Conservation (phyloP, 1,284 basidiomycete genomes). For the Porodaedalea pini region DNA sequence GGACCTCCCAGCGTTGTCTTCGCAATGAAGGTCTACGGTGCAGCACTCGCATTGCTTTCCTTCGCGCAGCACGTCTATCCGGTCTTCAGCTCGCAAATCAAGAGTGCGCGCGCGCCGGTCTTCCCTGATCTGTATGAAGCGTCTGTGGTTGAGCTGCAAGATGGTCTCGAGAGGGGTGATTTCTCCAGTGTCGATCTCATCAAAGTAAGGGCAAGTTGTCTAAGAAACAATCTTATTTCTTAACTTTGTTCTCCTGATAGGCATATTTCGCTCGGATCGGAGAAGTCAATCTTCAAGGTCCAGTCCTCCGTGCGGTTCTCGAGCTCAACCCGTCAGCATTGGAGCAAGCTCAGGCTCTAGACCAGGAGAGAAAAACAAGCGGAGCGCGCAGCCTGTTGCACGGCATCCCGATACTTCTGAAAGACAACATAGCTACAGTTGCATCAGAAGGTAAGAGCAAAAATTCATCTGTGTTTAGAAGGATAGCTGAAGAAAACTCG, state of each 20-base stretch:
- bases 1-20: too few species aligned
- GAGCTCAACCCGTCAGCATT: constrained; percentile 61
- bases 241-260: constrained; percentile 30
- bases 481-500: background rate
- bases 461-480: background rate
- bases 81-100: too few species aligned
- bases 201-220: constrained; percentile 58
- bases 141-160: constrained; percentile 52
- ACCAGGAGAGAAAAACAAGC: constrained; percentile 44
- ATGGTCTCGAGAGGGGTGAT: constrained; percentile 45
- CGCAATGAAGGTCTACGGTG: too few species aligned
- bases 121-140: constrained; percentile 64
- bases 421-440: constrained; percentile 55
- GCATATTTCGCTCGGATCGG: constrained; percentile 68
- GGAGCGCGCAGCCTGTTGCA: constrained; percentile 55
- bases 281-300: constrained; percentile 63
- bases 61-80: too few species aligned
- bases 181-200: constrained; percentile 66
- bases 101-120: too few species aligned
- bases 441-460: constrained; percentile 44
- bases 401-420: constrained; percentile 67
- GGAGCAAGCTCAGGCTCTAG: constrained; percentile 48
- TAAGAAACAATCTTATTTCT: constrained; percentile 50
- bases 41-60: too few species aligned
- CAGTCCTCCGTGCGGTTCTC: constrained; percentile 57